phyloP scores from a whole-genome alignment of 192 early-diverging fungal species.

The Spizellomyces punctatus region DNA sequence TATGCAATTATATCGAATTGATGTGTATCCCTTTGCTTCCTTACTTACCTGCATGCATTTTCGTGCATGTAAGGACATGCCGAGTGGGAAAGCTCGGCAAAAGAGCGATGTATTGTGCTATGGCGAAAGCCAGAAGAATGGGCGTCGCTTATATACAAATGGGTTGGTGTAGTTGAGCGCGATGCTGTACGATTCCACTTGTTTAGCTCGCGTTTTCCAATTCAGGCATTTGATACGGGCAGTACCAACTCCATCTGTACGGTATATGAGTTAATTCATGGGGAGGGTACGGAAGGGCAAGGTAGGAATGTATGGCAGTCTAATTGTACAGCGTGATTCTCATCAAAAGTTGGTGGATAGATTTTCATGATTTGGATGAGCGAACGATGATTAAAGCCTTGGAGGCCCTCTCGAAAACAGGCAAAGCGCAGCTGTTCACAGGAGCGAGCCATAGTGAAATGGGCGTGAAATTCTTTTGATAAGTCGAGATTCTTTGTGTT shows the following conservation, averaged over 20 bases:
- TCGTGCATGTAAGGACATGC: constrained; percentile 18
- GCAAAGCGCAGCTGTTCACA: constrained; percentile 80
- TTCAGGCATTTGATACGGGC: constrained; percentile 68
- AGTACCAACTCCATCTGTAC: constrained; percentile 82
- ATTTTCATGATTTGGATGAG: constrained; percentile 78
- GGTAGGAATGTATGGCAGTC: constrained; percentile 46
- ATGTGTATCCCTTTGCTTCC: background rate
- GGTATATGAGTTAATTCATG: constrained; percentile 85
- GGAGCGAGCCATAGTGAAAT: constrained; percentile 60
- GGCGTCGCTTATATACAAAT: constrained; percentile 78
- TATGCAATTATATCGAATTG: background rate
- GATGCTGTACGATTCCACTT: background rate
- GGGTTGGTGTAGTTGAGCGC: constrained; percentile 57
- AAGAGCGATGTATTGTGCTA: constrained; percentile 67
- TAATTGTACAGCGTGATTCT: background rate
- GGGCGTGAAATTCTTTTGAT: constrained; percentile 87
- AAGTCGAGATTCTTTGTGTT: constrained; percentile 1
- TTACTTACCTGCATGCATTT: too few species aligned
- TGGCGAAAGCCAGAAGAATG: constrained; percentile 93
- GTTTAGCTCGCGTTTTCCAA: background rate
- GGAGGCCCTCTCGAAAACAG: constrained; percentile 78
- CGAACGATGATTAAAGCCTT: constrained; percentile 73
- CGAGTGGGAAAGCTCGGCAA: constrained; percentile 51
- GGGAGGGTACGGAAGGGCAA: constrained; percentile 74
- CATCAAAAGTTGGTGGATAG: constrained; percentile 42